Evolutionary conservation across 2,329 filamentous ascomycete genomes (phyloP).

Genomic region (Claviceps cyperi): DNA sequence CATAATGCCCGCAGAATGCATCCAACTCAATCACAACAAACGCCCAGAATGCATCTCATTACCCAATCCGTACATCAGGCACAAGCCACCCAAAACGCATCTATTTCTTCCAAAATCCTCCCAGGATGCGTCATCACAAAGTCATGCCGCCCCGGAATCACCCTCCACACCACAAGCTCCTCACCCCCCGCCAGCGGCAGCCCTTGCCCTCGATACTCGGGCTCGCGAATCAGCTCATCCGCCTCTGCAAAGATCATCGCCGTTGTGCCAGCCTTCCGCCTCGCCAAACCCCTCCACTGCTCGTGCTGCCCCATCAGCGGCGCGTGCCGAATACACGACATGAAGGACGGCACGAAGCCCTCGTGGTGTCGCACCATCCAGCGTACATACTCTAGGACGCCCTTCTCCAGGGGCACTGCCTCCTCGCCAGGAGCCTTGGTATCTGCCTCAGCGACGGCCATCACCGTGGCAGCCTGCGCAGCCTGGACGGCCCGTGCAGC

Average conservation of each 20-base stretch:
- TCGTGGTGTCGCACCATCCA: constrained; percentile 43
- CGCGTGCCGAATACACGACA: constrained; percentile 39
- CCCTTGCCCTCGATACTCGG: constrained; percentile 33
- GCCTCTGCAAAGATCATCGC: constrained; percentile 36
- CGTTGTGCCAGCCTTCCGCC: constrained; percentile 27
- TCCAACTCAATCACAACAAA: too few species aligned
- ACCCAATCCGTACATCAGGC: background rate
- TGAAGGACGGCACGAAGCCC: constrained; percentile 46
- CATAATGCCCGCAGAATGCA: too few species aligned
- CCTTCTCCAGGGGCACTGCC: constrained; percentile 26
- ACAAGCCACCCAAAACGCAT: constrained; percentile 30
- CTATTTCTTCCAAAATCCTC: constrained; percentile 31
- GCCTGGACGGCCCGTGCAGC: constrained; percentile 21
- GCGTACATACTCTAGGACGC: constrained; percentile 36
- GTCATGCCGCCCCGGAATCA: constrained; percentile 42
- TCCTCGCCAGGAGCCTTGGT: background rate
- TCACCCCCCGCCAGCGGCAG: constrained; percentile 36
- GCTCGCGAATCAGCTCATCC: constrained; percentile 38
- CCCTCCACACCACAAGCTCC: constrained; percentile 33
- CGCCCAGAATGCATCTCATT: too few species aligned
- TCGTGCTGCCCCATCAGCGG: constrained; percentile 38
- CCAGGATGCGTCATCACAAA: constrained; percentile 44
- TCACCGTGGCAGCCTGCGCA: constrained; percentile 6
- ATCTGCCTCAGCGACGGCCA: constrained; percentile 26
- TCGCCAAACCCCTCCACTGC: constrained; percentile 32